Evolutionary conservation across 768 basidiomycete species (phyloP).

Genomic region (Phylloporus sp.): DNA sequence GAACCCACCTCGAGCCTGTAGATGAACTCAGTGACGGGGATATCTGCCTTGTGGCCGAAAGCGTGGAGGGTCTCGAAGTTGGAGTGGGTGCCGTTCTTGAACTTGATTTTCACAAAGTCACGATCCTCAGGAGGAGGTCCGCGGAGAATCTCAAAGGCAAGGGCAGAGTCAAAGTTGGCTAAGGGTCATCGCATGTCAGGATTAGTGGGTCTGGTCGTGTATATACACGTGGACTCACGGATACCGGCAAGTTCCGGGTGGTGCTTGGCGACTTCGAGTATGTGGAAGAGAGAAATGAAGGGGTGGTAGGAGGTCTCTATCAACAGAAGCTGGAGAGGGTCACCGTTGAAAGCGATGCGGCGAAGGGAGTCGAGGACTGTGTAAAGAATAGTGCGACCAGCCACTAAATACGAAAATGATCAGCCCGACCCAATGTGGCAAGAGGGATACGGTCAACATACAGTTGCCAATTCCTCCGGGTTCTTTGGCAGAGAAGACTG

Average conservation of each 20-base stretch:
- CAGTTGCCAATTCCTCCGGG: constrained; percentile 75
- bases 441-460: constrained; percentile 36
- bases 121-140: constrained; percentile 71
- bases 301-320: constrained; percentile 86
- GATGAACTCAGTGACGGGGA: constrained; percentile 82
- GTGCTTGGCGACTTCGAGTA: constrained; percentile 57
- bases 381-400: constrained; percentile 75
- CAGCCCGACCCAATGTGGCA: background rate
- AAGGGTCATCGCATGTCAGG: constrained; percentile 10
- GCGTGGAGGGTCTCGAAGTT: constrained; percentile 66
- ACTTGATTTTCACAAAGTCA: constrained; percentile 80
- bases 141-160: constrained; percentile 76
- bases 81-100: constrained; percentile 74
- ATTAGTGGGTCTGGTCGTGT: background rate
- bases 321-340: constrained; percentile 75
- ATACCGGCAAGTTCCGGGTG: constrained; percentile 60
- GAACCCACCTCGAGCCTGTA: constrained; percentile 67
- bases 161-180: constrained; percentile 73
- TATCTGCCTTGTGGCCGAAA: constrained; percentile 71
- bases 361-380: constrained; percentile 69
- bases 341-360: constrained; percentile 73
- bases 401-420: constrained; percentile 46
- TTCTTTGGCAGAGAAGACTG: constrained; percentile 61
- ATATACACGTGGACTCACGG: constrained; percentile 44
- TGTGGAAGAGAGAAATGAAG: constrained; percentile 84